phyloP scores from a whole-genome alignment of 2,329 filamentous ascomycete genomes.

The Exophiala bonariae region DNA sequence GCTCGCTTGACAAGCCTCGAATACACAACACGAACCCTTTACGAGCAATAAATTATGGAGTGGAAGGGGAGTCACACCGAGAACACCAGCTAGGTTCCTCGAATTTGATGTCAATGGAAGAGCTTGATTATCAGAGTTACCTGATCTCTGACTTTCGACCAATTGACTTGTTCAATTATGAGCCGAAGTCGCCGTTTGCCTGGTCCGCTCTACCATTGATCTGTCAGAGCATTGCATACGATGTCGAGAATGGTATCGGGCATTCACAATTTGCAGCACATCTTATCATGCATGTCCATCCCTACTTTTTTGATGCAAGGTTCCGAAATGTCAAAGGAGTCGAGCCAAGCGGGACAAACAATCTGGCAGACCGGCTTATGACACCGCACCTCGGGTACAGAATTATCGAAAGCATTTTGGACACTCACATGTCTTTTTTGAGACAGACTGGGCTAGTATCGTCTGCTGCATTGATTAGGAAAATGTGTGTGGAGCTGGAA shows the following conservation, averaged over 20 bases:
- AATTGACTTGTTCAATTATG: constrained; percentile 26
- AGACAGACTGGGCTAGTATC: constrained; percentile 34
- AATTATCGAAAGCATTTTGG: constrained; percentile 51
- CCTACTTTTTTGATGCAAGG: constrained; percentile 39
- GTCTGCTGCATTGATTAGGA: constrained; percentile 57
- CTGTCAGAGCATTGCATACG: constrained; percentile 26
- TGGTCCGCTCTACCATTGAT: constrained; percentile 27
- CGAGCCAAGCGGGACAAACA: constrained; percentile 2
- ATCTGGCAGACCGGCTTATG: constrained; percentile 24
- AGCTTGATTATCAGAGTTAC: constrained; percentile 19
- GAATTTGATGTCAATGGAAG: constrained; percentile 14
- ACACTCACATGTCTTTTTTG: constrained; percentile 59
- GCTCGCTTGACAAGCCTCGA: constrained; percentile 13
- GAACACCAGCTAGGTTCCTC: background rate
- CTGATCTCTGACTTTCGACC: constrained; percentile 27
- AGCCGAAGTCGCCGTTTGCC: constrained; percentile 25
- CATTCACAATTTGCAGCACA: constrained; percentile 49
- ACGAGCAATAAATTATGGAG: background rate
- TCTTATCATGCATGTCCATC: constrained; percentile 46
- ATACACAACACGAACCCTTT: constrained; percentile 24
- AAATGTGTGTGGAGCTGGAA: constrained; percentile 39
- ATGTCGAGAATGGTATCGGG: constrained; percentile 40
- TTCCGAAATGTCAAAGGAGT: constrained; percentile 13
- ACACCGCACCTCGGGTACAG: constrained; percentile 45
- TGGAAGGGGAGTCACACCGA: background rate